A percentile compares a stretch with the other conserved stretches of the same genome.
phyloP scores from a whole-genome alignment of 306 rosid species.

The Hippophae rhamnoides region DNA sequence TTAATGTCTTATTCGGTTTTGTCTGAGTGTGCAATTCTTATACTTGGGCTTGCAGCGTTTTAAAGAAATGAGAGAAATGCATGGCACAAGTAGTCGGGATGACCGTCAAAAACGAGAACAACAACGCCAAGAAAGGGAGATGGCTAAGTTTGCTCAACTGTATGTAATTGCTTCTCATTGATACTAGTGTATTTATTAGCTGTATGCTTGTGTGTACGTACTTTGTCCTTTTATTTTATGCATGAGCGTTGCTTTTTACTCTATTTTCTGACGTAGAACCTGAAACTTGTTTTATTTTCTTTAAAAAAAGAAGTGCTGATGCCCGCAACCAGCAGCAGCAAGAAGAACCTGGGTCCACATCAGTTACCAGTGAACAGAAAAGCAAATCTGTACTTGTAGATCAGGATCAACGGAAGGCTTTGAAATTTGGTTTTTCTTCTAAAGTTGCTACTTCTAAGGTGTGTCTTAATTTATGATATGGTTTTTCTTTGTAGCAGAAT shows the following conservation, averaged over 20 bases:
- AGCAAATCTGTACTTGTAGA: slow-evolving; percentile 59
- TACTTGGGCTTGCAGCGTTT: slow-evolving; percentile 53
- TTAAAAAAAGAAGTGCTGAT: slow-evolving; percentile 51
- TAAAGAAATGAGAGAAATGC: slow-evolving; percentile 97
- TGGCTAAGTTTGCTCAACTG: slow-evolving; percentile 88
- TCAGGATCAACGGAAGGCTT: slow-evolving; percentile 78
- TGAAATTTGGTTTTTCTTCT: slow-evolving; percentile 89
- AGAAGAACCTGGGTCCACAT: slow-evolving; percentile 43
- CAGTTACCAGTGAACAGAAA: slow-evolving; percentile 43
- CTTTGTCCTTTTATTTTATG: background rate
- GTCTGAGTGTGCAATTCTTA: slow-evolving; percentile 9
- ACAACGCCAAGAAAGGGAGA: slow-evolving; percentile 84
- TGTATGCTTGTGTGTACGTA: no score
- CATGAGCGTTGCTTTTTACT: background rate
- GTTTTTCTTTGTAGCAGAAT: background rate
- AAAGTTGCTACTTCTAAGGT: slow-evolving; percentile 74
- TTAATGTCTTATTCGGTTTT: background rate
- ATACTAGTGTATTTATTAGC: background rate
- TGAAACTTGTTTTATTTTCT: slow-evolving; percentile 7
- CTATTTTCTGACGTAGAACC: background rate
- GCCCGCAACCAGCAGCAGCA: slow-evolving; percentile 76
- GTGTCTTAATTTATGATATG: background rate
- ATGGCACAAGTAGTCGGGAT: slow-evolving; percentile 76
- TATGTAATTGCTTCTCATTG: slow-evolving; percentile 16
- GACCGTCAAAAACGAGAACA: slow-evolving; percentile 88